These are phyloP conservation scores for Daedalea quercina DNA, from an alignment of 768 basidiomycete genomes.

Conservation along the genomic window DNA sequence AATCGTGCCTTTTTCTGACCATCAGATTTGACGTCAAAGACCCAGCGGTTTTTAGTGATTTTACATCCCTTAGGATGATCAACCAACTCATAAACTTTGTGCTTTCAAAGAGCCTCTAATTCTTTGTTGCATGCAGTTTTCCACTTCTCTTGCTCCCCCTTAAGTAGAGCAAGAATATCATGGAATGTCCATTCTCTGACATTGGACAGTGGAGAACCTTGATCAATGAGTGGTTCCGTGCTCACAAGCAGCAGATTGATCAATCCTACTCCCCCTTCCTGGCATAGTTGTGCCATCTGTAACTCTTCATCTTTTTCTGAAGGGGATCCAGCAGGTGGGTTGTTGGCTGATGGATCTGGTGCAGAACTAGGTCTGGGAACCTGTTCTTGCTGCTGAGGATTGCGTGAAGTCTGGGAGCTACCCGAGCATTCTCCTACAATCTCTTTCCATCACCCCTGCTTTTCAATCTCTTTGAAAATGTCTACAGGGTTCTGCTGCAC, in stretches of 20 bases:
- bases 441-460: constrained; percentile 3
- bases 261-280: constrained; percentile 3
- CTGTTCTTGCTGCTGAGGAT: neutral
- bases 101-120: neutral
- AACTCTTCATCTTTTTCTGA: neutral
- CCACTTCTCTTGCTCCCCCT: constrained; percentile 5
- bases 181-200: constrained; percentile 1
- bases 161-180: neutral
- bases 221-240: neutral
- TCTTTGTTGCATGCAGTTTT: neutral
- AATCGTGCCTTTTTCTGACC: constrained; percentile 18
- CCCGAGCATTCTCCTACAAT: neutral
- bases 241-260: constrained; percentile 1
- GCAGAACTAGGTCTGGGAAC: constrained; percentile 6
- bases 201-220: neutral
- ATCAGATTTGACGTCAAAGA: constrained; percentile 22
- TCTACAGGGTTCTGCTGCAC: neutral
- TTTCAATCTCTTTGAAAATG: constrained; percentile 5
- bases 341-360: neutral
- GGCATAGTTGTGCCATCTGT: neutral
- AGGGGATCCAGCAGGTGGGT: neutral
- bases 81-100: constrained; percentile 16
- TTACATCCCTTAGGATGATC: constrained; percentile 8
- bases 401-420: neutral
- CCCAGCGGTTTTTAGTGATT: constrained; percentile 22